Conservation (phyloP, 2,329 filamentous ascomycete genomes). For the Aspergillus sp. region DNA sequence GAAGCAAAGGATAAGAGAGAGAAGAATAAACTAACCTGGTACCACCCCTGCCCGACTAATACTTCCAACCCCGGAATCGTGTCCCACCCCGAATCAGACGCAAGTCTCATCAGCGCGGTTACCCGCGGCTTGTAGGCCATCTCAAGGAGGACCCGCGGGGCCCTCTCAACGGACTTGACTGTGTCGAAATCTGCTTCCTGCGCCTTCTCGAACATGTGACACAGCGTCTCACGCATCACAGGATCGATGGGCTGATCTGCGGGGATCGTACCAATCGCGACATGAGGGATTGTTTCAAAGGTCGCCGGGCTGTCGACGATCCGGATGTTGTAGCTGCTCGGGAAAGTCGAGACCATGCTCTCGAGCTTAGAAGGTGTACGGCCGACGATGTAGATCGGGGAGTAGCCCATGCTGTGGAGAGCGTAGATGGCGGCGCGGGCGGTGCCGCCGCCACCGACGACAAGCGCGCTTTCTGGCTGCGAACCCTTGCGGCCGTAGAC, state of each 20-base stretch:
- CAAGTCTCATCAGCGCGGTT: conserved; percentile 83
- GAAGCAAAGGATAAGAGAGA: neutral
- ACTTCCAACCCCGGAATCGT: conserved; percentile 87
- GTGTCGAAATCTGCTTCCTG: conserved; percentile 48
- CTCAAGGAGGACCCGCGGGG: conserved; percentile 70
- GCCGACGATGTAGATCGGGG: conserved; percentile 83
- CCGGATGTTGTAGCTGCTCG: conserved; percentile 67
- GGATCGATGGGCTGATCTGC: conserved; percentile 80
- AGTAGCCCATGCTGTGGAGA: conserved; percentile 77
- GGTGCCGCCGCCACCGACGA: conserved; percentile 89
- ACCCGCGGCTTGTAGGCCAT: conserved; percentile 93
- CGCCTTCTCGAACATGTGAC: conserved; percentile 49
- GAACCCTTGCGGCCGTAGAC: conserved; percentile 46
- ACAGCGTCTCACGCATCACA: conserved; percentile 65
- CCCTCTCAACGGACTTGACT: conserved; percentile 36
- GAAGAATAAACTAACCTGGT: conserved; percentile 76
- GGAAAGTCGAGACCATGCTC: conserved; percentile 70
- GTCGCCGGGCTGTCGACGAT: conserved; percentile 58
- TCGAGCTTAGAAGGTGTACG: conserved; percentile 69
- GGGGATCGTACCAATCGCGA: conserved; percentile 88
- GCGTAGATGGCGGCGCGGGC: conserved; percentile 89
- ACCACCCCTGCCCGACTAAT: conserved; percentile 77
- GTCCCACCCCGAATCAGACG: conserved; percentile 73
- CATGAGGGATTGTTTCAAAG: conserved; percentile 58
- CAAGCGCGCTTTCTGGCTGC: conserved; percentile 60